Base-by-base conservation (phyloP, 371 early-diverging fungal genomes). In the Lichtheimia ornata region DNA sequence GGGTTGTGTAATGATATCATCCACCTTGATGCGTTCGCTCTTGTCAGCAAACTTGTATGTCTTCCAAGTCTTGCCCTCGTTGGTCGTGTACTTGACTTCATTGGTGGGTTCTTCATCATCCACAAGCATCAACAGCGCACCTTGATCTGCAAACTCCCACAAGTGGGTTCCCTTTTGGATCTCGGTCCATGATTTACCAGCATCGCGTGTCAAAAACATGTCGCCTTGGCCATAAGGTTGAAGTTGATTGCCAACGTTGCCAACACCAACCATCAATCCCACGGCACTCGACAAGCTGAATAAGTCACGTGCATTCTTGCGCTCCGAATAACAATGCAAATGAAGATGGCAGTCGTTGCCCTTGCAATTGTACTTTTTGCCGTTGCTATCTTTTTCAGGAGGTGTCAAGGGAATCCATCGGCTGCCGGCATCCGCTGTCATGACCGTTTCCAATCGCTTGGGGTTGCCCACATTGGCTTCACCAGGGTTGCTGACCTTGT, bases 251-350 rank as follows among this genome's bases (percentile, higher is more conserved):
- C 98, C 99, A 1, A 94, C 94, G 65, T 92, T 97, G 25, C 97
- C 98, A 3, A 97, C 92, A 20, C 92, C 99, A 44, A 97, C 82
- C 78, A 93, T 86, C 47, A 97, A 65, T 2, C 99, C 99, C 2
- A 92, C 88, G 4, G 96, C 94, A 18, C 91, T 86, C 0, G 88
- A 73, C 0, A 89, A 76, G 59, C 92, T 90, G 63, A 92, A 92
- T 12, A 91, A 66, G 66, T 93, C 91, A 24, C 88, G 86, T 0
- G 86, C 81, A 55, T 94, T 91, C 42, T 80, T 77, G 17, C 91
- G 83, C 65, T 91, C 91, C 4, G 94, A 88, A 59, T 90, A 94
- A 49, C 91, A 84, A 64, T 94, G 94, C 22, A 97, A 67, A 58
- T 97, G 86, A 53, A 97, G 65, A 3, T 67, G 64, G 57, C 94